phyloP scores from a whole-genome alignment of 73 alveolate species.

The Loxodes magnus region DNA sequence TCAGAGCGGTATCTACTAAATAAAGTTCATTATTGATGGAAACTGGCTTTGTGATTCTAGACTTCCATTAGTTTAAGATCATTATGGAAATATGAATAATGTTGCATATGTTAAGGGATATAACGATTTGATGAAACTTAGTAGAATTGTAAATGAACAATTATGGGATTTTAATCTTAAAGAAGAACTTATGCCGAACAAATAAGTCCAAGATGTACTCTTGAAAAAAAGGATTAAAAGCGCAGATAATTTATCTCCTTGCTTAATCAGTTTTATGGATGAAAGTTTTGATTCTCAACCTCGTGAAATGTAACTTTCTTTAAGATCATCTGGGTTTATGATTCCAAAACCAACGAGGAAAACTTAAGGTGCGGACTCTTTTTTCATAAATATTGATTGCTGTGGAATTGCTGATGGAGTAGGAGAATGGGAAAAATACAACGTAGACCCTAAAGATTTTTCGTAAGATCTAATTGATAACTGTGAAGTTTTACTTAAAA shows the following conservation, averaged over 20 bases:
- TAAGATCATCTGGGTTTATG: background rate
- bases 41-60: slow-evolving; percentile 12
- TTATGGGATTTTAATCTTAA: no score
- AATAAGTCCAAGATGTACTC: no score
- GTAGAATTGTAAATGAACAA: no score
- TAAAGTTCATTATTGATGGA: slow-evolving; percentile 12
- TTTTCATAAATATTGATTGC: background rate
- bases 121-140: background rate
- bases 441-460: background rate
- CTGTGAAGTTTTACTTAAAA: background rate
- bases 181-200: no score
- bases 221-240: no score
- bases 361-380: slow-evolving; percentile 1
- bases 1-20: slow-evolving; percentile 5
- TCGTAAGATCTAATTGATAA: slow-evolving; percentile 6
- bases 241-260: no score
- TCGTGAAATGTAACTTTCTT: background rate
- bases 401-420: slow-evolving; percentile 2
- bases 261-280: background rate
- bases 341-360: background rate
- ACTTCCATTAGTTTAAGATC: slow-evolving; percentile 1
- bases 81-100: background rate
- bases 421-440: background rate
- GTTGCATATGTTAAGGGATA: background rate
- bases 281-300: slow-evolving; percentile 3